Base-by-base conservation (phyloP, 257 asterid genomes). In the Primulina tabacum region DNA sequence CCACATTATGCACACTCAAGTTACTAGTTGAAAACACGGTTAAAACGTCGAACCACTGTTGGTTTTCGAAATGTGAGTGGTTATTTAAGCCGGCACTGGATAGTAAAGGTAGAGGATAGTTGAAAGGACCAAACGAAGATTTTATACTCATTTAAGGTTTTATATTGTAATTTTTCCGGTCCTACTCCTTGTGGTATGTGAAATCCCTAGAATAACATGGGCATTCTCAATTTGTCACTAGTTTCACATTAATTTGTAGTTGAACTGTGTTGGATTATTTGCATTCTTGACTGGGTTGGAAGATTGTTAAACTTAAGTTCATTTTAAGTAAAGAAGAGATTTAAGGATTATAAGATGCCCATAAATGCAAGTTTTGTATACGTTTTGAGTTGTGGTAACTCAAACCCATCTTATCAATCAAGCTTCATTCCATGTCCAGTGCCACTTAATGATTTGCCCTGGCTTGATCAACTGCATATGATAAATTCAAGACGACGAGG, bases 81-180 rank as follows among this genome's bases (percentile, higher is more conserved):
- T 69, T 43, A 14, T 43, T 43, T 26, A 64, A 34, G 76, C 67
- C 29, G 63, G 70, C 73, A 35, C 33, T 12, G 64, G 64, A 52
- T 72, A 62, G 61, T 65, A 32, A 72, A 10, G 20, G 14, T 43
- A 58, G 55, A 43, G 18, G 18, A 43, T 7, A 43, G 55, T 14
- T 43, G 17, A 4, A 4, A 14, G 5, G 16, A 43, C 55, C n/a
- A 10, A 43, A 14, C 18, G 14, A 43, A 43, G 17, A 43, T 43
- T 12, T 11, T 43, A 14, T 43, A 43, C 1, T 5, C 55, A 43
- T 14, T 43, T 12, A 43, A 43, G n/a, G 55, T 11, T 4, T 40
- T 32, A 47, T 57, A 28, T 47, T 35, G 40, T 60, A 10, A 6
- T 65, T 9, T 60, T 62, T 68, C 65, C 37, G 11, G 28, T 72